Evolutionary conservation across 306 rosid genomes (phyloP).

Genomic region (Calophaca sinica): DNA sequence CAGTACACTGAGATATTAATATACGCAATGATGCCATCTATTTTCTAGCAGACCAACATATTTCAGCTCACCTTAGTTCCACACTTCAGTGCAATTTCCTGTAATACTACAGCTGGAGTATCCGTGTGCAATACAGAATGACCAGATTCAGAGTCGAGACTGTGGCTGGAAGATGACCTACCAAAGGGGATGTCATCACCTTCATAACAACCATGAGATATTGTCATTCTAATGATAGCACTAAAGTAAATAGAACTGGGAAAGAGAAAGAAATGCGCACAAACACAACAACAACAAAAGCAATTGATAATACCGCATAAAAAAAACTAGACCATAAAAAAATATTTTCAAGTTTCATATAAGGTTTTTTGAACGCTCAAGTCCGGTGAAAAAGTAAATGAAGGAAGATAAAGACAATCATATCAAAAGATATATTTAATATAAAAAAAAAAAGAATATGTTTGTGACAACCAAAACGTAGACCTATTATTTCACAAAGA

Average conservation of each 20-base stretch:
- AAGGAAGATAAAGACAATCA: conserved; percentile 23
- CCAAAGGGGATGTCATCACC: conserved; percentile 77
- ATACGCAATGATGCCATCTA: conserved; percentile 36
- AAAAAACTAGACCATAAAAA: conserved; percentile 8
- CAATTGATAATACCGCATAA: background rate
- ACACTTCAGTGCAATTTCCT: conserved; percentile 89
- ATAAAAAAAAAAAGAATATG: conserved; percentile 2
- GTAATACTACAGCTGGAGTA: conserved; percentile 70
- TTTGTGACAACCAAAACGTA: background rate
- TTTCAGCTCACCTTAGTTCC: conserved; percentile 79
- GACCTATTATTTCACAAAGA: conserved; percentile 10
- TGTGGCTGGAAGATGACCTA: conserved; percentile 74
- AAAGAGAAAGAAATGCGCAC: background rate
- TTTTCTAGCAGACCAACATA: conserved; percentile 35
- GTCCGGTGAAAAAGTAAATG: conserved; percentile 25
- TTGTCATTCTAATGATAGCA: conserved; percentile 40
- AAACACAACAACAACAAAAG: background rate
- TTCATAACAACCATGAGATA: conserved; percentile 51
- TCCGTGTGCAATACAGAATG: conserved; percentile 63
- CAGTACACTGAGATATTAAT: conserved; percentile 1
- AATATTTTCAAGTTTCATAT: conserved; percentile 18
- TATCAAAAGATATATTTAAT: conserved; percentile 1
- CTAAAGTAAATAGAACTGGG: conserved; percentile 24
- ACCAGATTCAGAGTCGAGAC: conserved; percentile 74
- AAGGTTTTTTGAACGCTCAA: conserved; percentile 27